These are phyloP conservation scores for Aspergillus sp. DNA, from an alignment of 2,329 filamentous ascomycete species.

Conservation along the genomic window DNA sequence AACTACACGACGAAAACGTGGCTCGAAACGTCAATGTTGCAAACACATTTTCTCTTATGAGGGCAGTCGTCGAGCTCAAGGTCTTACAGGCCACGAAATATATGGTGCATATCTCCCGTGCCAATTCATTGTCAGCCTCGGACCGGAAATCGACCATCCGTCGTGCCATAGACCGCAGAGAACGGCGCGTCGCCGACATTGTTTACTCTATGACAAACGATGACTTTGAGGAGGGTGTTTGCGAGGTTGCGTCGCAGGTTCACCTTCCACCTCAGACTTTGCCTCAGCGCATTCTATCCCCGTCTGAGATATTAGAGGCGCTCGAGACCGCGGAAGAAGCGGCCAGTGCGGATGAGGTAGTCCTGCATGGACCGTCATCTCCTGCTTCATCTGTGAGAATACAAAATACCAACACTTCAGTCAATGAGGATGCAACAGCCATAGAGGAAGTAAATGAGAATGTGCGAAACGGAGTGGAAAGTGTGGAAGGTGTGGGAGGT, in stretches of 20 bases:
- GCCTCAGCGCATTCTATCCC: background rate
- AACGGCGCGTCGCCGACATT: conserved; percentile 23
- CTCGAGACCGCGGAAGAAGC: background rate
- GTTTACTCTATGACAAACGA: conserved; percentile 17
- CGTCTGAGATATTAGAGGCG: conserved; percentile 1
- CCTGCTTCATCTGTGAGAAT: background rate
- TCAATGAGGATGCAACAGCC: background rate
- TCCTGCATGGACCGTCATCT: background rate
- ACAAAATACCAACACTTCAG: background rate
- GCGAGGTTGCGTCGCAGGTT: background rate
- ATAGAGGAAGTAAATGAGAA: background rate
- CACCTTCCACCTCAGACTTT: background rate
- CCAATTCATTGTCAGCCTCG: background rate
- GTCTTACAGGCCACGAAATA: conserved; percentile 23
- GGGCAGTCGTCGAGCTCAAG: conserved; percentile 25
- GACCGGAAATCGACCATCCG: conserved; percentile 13
- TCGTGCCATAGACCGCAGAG: conserved; percentile 20
- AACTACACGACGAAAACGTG: background rate
- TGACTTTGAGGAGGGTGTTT: background rate
- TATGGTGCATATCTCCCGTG: conserved; percentile 15
- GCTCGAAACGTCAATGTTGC: conserved; percentile 10
- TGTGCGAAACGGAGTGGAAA: background rate
- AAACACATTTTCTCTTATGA: conserved; percentile 19
- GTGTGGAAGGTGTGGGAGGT: background rate
- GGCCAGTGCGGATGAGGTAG: background rate